A percentile compares a stretch with the other conserved stretches of the same genome.
These are phyloP conservation scores for Ensete glaucum DNA, from an alignment of 176 grass and related monocot species.

Conservation along the genomic window DNA sequence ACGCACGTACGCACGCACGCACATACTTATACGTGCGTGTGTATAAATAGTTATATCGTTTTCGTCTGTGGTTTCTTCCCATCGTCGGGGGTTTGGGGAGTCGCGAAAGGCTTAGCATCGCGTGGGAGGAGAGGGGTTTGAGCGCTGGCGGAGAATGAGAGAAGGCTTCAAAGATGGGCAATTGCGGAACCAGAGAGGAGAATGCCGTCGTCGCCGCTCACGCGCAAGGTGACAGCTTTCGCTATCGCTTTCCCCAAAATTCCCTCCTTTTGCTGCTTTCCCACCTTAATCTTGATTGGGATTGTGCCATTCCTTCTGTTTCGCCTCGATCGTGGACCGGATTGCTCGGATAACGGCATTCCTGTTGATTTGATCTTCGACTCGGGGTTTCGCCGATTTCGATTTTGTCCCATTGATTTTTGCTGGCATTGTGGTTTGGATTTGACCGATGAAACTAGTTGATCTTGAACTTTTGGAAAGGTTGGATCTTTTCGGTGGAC, in stretches of 20 bases:
- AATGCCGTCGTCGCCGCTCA: slow-evolving; percentile 96
- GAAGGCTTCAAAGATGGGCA: slow-evolving; percentile 57
- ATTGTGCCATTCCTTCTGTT: background rate
- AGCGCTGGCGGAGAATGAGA: slow-evolving; percentile 46
- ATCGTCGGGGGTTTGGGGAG: background rate
- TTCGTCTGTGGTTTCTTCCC: background rate
- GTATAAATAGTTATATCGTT: background rate
- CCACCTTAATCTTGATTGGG: slow-evolving; percentile 1
- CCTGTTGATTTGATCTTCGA: background rate
- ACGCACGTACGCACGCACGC: too few relatives aligned
- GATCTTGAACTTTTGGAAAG: background rate
- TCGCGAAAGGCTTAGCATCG: slow-evolving; percentile 12
- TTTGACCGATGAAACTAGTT: background rate
- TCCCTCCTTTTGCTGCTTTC: slow-evolving; percentile 4
- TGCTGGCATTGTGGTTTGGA: background rate
- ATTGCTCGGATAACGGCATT: background rate
- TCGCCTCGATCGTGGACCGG: background rate
- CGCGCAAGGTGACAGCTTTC: slow-evolving; percentile 51
- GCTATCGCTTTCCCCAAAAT: background rate
- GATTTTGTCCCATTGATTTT: background rate
- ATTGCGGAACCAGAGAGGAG: slow-evolving; percentile 96
- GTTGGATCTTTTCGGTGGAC: slow-evolving; percentile 1
- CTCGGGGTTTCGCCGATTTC: background rate
- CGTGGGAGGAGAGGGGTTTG: slow-evolving; percentile 7
- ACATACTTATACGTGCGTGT: background rate